phyloP scores from a whole-genome alignment of 1,284 basidiomycete genomes.

The Fistulina hepatica region DNA sequence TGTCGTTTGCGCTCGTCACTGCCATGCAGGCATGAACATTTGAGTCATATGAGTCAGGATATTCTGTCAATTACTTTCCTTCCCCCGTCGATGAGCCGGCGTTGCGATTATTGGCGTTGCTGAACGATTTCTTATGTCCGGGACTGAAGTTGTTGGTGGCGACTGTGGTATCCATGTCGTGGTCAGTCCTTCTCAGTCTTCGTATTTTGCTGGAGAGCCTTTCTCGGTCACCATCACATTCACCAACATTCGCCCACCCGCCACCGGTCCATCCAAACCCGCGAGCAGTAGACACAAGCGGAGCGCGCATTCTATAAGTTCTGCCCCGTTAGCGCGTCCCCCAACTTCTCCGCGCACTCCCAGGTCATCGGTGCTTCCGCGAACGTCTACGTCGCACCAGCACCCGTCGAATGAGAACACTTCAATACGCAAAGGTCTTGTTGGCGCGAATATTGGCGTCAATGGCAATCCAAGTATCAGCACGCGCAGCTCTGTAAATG shows the following conservation, averaged over 20 bases:
- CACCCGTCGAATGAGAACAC: neutral
- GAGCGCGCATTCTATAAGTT: slow-evolving; percentile 64
- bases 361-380: slow-evolving; percentile 27
- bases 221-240: slow-evolving; percentile 82
- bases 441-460: too few relatives aligned
- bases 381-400: slow-evolving; percentile 13
- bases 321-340: slow-evolving; percentile 60
- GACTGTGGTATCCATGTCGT: slow-evolving; percentile 55
- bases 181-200: slow-evolving; percentile 72
- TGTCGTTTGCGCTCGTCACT: too few relatives aligned
- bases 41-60: too few relatives aligned
- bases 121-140: too few relatives aligned
- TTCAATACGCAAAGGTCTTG: too few relatives aligned
- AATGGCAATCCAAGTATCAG: too few relatives aligned
- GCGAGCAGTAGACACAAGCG: slow-evolving; percentile 44
- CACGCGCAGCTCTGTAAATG: too few relatives aligned
- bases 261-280: slow-evolving; percentile 27
- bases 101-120: too few relatives aligned
- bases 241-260: slow-evolving; percentile 64
- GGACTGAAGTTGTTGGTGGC: too few relatives aligned
- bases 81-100: too few relatives aligned
- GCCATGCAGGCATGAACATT: too few relatives aligned
- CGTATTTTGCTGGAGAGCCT: slow-evolving; percentile 87
- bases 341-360: slow-evolving; percentile 68
- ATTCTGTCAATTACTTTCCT: too few relatives aligned